These are phyloP conservation scores for Collybiopsis luxurians DNA, from an alignment of 768 basidiomycete species.

Conservation along the genomic window DNA sequence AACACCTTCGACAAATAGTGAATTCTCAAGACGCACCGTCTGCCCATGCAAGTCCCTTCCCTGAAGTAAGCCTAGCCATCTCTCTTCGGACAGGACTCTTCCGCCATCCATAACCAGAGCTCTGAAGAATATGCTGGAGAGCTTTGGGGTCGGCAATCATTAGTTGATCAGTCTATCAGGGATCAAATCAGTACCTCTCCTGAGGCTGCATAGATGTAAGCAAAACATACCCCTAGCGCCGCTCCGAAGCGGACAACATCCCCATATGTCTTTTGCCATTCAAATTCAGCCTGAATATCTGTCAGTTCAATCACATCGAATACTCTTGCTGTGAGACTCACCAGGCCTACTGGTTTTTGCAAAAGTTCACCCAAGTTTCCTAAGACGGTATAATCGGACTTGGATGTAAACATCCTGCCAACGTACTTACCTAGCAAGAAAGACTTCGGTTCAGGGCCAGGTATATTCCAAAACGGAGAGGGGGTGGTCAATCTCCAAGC, in stretches of 20 bases:
- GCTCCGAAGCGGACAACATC: conserved; percentile 6
- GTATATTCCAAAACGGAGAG: not conserved
- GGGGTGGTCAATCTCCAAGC: not conserved
- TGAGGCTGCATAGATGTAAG: not conserved
- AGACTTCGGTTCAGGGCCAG: not conserved
- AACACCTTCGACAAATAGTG: conserved; percentile 17
- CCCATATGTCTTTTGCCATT: conserved; percentile 8
- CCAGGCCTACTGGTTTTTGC: conserved; percentile 4
- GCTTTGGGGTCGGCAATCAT: conserved; percentile 30
- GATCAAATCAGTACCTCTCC: not conserved
- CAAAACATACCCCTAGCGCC: not conserved
- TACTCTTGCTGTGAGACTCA: not conserved
- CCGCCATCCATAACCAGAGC: conserved; percentile 27
- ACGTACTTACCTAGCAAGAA: not conserved
- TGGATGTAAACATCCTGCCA: no score
- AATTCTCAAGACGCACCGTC: conserved; percentile 16
- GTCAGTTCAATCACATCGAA: not conserved
- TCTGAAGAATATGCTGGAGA: conserved; percentile 27
- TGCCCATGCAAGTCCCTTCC: conserved; percentile 25
- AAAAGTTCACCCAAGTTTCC: conserved; percentile 8
- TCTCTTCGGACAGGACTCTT: conserved; percentile 20
- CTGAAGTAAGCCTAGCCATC: conserved; percentile 18
- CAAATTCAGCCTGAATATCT: not conserved
- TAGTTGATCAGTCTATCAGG: conserved; percentile 22
- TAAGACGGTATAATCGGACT: not conserved